Evolutionary conservation across 306 rosid genomes (phyloP), one percentile per base, ranked within the genome.

Genomic region (Fagus crenata): DNA sequence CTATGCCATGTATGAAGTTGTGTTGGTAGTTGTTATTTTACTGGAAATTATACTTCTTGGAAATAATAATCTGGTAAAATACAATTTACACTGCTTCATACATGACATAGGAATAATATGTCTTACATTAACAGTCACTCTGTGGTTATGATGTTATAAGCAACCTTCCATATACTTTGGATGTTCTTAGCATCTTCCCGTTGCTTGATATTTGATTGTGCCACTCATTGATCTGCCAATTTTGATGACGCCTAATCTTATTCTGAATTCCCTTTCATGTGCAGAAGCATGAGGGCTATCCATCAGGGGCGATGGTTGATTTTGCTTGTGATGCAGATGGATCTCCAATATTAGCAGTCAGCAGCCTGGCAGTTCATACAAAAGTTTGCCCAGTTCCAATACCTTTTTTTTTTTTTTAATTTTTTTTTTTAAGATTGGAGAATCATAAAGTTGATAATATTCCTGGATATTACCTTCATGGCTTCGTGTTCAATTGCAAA

Each of bases 251-350:
- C 40, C 79, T 78, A 42, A 72, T 79, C 60, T 55, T 49, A n/a
- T 65, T 79, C 51, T 73, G 22, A 36, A 75, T 60, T 49, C 67
- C 37, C 35, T 74, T 75, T 80, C 28, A 71, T 72, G 22, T 58
- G 81, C 91, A 95, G 98, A 89, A 87, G 76, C 36, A 83, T 43
- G 95, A 87, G 55, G 96, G 93, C 72, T 92, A 92, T 88, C 96
- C 98, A 7, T 92, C 98, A 64, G 98, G 96, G 53, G 90, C 98
- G 59, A 75, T 92, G 89, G 91, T 92, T 81, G 98, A 95, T 86
- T 92, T 89, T 79, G 97, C 96, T 28, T 88, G 90, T 59, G 97
- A 89, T 82, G 89, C 88, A 49, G 84, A 90, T 85, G 98, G 98
- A 69, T 87, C 82, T 85, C 97, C 92, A 69, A 88, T 95, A 86